These are phyloP conservation scores for Boletus speciosus DNA, from an alignment of 768 basidiomycete genomes.

Conservation along the genomic window DNA sequence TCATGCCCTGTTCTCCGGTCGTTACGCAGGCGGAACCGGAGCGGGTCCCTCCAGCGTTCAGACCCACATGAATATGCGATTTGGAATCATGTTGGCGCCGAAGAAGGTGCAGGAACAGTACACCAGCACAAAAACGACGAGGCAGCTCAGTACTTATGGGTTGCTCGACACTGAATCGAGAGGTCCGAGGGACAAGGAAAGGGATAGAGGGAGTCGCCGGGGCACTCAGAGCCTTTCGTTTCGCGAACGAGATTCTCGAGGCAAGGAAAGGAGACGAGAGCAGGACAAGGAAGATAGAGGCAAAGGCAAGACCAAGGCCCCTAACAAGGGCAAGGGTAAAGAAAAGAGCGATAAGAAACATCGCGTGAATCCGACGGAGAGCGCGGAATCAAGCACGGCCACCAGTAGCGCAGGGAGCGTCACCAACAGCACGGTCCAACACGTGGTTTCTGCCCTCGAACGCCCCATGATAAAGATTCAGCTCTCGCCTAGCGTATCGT, in stretches of 20 bases:
- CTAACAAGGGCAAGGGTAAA: slow-evolving; percentile 33
- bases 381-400: slow-evolving; percentile 29
- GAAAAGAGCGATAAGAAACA: slow-evolving; percentile 30
- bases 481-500: slow-evolving; percentile 17
- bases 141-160: slow-evolving; percentile 64
- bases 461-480: slow-evolving; percentile 10
- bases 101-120: slow-evolving; percentile 75
- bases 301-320: slow-evolving; percentile 15
- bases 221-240: slow-evolving; percentile 10
- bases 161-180: slow-evolving; percentile 47
- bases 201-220: slow-evolving; percentile 13
- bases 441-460: slow-evolving; percentile 7
- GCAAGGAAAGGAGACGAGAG: slow-evolving; percentile 22
- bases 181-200: slow-evolving; percentile 19
- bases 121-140: slow-evolving; percentile 71
- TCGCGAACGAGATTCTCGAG: slow-evolving; percentile 20
- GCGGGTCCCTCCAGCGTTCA: slow-evolving; percentile 8
- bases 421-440: slow-evolving; percentile 2
- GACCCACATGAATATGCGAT: slow-evolving; percentile 28
- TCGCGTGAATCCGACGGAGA: slow-evolving; percentile 27
- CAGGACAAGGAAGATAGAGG: slow-evolving; percentile 18
- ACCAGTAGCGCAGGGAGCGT: slow-evolving; percentile 32
- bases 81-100: slow-evolving; percentile 61
- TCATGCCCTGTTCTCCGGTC: slow-evolving; percentile 34
- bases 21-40: slow-evolving; percentile 8